These are phyloP conservation scores for Diaporthe longicolla DNA, from an alignment of 2,329 filamentous ascomycete species.

Conservation along the genomic window DNA sequence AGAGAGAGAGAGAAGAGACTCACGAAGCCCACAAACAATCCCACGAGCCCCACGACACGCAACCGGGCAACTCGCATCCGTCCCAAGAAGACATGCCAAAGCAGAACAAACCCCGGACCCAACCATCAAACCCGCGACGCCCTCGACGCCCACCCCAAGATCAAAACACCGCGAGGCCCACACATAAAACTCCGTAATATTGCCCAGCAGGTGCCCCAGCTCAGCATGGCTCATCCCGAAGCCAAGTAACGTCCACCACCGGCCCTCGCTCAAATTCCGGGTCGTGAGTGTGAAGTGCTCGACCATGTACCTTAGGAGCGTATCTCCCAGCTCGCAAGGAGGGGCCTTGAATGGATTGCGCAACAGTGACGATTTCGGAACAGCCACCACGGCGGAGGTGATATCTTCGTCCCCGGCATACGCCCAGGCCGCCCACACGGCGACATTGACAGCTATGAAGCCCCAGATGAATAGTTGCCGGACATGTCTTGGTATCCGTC, in stretches of 20 bases:
- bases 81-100: neutral
- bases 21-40: constrained; percentile 14
- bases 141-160: neutral
- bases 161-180: constrained; percentile 22
- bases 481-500: neutral
- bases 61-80: too few species aligned
- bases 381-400: too few species aligned
- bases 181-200: neutral
- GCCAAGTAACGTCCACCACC: constrained; percentile 9
- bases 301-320: neutral
- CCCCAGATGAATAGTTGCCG: constrained; percentile 11
- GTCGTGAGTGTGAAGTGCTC: neutral
- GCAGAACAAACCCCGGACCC: neutral
- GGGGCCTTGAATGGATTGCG: neutral
- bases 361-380: too few species aligned
- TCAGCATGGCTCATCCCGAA: neutral
- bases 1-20: neutral
- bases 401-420: neutral
- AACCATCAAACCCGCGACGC: neutral
- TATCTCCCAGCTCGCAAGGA: neutral
- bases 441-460: constrained; percentile 15
- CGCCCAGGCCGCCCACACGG: constrained; percentile 8
- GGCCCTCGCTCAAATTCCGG: neutral
- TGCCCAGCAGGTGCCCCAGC: neutral
- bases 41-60: neutral